These are phyloP conservation scores for Botryotinia calthae DNA, from an alignment of 2,329 filamentous ascomycete genomes.

Conservation along the genomic window DNA sequence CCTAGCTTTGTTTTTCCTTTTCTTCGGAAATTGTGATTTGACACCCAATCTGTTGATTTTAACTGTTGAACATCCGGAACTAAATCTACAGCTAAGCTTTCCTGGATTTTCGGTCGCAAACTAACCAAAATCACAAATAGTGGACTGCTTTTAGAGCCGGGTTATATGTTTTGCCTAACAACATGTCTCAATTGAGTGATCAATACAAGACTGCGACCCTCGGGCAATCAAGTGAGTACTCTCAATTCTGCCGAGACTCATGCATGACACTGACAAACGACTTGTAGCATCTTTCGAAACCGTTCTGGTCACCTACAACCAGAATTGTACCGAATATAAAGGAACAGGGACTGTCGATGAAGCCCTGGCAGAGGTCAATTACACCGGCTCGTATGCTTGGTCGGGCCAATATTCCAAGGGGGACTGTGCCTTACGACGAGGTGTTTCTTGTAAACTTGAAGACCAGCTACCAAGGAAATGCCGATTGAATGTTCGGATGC, in stretches of 20 bases:
- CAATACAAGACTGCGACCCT: constrained; percentile 10
- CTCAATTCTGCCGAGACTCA: not conserved
- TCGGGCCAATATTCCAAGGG: not conserved
- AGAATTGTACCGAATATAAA: constrained; percentile 21
- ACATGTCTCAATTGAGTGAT: not conserved
- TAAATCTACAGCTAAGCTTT: not conserved
- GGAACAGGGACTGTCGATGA: not conserved
- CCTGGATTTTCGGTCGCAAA: not conserved
- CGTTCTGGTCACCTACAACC: constrained; percentile 23
- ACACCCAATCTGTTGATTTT: not conserved
- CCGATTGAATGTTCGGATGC: constrained; percentile 29
- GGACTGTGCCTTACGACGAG: constrained; percentile 2
- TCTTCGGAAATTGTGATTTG: not conserved
- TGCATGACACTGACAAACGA: not conserved
- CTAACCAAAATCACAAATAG: not conserved
- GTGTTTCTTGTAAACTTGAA: constrained; percentile 15
- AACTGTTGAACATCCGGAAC: not conserved
- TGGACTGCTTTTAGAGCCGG: constrained; percentile 27
- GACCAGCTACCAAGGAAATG: constrained; percentile 22
- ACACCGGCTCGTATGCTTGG: not conserved
- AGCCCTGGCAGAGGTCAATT: not conserved
- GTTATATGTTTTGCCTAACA: constrained; percentile 21
- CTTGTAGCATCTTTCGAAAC: constrained; percentile 21
- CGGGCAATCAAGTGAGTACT: constrained; percentile 18
- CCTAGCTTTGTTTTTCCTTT: too few relatives aligned